Evolutionary conservation across 805 yeast genomes (phyloP).

Genomic region (Candida insectorum): DNA sequence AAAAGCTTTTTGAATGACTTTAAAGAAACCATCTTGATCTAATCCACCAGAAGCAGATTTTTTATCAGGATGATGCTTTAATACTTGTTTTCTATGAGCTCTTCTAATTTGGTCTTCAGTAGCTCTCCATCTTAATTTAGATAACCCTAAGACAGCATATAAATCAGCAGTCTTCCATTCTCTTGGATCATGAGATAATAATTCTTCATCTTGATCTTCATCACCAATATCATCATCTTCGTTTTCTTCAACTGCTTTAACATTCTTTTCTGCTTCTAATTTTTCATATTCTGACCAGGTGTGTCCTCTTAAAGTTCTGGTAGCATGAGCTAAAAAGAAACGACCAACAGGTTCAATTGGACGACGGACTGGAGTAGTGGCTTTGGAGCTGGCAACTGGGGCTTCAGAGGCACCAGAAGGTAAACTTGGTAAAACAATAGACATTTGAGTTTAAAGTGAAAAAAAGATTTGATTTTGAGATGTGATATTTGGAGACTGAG

Average conservation of each 20-base stretch:
- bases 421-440: constrained; percentile 50
- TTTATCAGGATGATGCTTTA: constrained; percentile 98
- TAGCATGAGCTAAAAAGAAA: constrained; percentile 91
- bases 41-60: constrained; percentile 86
- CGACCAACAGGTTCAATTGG: constrained; percentile 97
- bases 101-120: constrained; percentile 90
- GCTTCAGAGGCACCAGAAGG: constrained; percentile 39
- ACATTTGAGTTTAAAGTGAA: constrained; percentile 22
- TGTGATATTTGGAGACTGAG: background rate
- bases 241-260: constrained; percentile 61
- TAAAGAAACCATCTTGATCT: constrained; percentile 95
- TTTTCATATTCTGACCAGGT: constrained; percentile 98
- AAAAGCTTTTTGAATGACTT: constrained; percentile 94
- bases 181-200: constrained; percentile 89
- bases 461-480: background rate
- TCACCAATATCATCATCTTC: constrained; percentile 67
- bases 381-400: constrained; percentile 43
- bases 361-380: constrained; percentile 65
- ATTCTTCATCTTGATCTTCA: constrained; percentile 64
- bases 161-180: constrained; percentile 97
- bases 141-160: constrained; percentile 92
- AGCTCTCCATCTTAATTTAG: constrained; percentile 87
- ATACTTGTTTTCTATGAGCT: constrained; percentile 95
- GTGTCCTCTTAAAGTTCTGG: constrained; percentile 93
- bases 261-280: constrained; percentile 87